These are phyloP conservation scores for Pseudogymnoascus sp. DNA, from an alignment of 2,329 filamentous ascomycete genomes.

Conservation along the genomic window DNA sequence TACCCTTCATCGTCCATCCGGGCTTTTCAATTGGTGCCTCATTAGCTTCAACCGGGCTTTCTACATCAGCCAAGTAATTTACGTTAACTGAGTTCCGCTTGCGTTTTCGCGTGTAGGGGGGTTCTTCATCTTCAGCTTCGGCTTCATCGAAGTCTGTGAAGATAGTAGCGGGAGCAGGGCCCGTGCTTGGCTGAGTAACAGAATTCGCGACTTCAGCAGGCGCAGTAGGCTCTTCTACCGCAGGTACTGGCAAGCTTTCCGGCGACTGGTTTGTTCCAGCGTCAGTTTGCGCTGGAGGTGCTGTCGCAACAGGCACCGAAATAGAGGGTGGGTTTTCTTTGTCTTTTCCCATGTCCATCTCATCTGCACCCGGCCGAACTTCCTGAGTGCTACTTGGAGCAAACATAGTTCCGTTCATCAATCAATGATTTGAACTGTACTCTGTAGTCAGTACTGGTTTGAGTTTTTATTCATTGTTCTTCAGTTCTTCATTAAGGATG, in stretches of 20 bases:
- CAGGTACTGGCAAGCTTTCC: neutral
- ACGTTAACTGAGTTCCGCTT: conserved; percentile 46
- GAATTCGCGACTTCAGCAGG: neutral
- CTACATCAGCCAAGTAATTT: neutral
- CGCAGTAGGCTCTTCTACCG: neutral
- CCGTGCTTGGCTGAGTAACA: neutral
- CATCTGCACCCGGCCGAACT: neutral
- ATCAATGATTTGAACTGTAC: neutral
- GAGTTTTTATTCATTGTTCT: neutral
- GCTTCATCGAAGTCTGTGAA: conserved; percentile 18
- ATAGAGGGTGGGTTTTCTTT: neutral
- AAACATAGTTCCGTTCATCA: neutral
- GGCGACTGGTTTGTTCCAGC: neutral
- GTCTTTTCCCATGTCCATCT: neutral
- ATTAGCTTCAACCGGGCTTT: neutral
- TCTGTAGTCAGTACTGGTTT: neutral
- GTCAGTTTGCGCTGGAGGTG: neutral
- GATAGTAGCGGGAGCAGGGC: conserved; percentile 17
- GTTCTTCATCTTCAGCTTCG: conserved; percentile 32
- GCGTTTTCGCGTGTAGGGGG: conserved; percentile 42
- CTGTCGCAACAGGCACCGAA: neutral
- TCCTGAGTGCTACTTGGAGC: neutral
- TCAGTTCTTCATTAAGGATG: neutral
- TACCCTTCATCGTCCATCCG: neutral
- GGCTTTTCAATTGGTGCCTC: neutral